phyloP scores from a whole-genome alignment of 2,329 filamentous ascomycete genomes.

The Hypoxylon sp. region DNA sequence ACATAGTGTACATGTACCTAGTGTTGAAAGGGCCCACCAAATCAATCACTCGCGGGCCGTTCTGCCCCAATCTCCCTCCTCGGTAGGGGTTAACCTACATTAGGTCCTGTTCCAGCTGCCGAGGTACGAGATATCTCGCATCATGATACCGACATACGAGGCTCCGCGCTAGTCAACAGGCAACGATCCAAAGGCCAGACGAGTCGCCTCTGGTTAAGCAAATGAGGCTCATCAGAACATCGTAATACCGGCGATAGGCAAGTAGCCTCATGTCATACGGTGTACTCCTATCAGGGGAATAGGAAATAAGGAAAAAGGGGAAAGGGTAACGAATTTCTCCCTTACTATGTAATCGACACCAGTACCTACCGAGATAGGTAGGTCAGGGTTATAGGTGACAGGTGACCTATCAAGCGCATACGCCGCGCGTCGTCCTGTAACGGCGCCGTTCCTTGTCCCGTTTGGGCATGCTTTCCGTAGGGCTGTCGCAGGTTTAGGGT shows the following conservation, averaged over 20 bases:
- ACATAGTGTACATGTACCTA: background rate
- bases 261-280: slow-evolving; percentile 2
- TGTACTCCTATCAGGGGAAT: slow-evolving; percentile 3
- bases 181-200: slow-evolving; percentile 1
- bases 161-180: background rate
- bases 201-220: slow-evolving; percentile 2
- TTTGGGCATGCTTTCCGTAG: slow-evolving; percentile 40
- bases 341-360: slow-evolving; percentile 42
- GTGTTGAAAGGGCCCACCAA: slow-evolving; percentile 34
- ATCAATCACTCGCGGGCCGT: slow-evolving; percentile 40
- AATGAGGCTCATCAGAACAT: slow-evolving; percentile 32
- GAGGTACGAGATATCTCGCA: slow-evolving; percentile 20
- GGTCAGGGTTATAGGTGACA: slow-evolving; percentile 31
- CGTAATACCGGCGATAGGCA: slow-evolving; percentile 13
- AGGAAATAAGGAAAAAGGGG: slow-evolving; percentile 4
- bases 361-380: slow-evolving; percentile 40
- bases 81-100: slow-evolving; percentile 37
- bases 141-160: slow-evolving; percentile 9
- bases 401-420: slow-evolving; percentile 38
- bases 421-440: slow-evolving; percentile 39
- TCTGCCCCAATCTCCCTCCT: slow-evolving; percentile 37
- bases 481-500: slow-evolving; percentile 35
- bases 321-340: slow-evolving; percentile 12
- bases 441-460: slow-evolving; percentile 31
- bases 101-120: slow-evolving; percentile 26